These are phyloP conservation scores for Drechmeria coniospora DNA, from an alignment of 2,329 filamentous ascomycete species.

Conservation along the genomic window DNA sequence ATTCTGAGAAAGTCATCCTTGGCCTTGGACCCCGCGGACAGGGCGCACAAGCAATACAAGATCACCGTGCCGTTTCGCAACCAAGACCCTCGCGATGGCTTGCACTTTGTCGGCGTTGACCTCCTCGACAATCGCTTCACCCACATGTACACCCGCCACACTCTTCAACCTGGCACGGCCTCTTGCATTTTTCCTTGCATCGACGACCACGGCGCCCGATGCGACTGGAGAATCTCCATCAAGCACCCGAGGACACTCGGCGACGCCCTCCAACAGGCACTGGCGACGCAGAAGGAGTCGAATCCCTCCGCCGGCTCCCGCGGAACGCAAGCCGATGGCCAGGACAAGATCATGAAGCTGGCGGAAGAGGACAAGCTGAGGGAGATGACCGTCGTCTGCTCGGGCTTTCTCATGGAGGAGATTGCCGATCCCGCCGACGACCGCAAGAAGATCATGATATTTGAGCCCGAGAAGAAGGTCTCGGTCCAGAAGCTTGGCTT, in stretches of 20 bases:
- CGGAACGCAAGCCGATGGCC: conserved; percentile 24
- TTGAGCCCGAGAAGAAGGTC: conserved; percentile 58
- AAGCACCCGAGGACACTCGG: conserved; percentile 76
- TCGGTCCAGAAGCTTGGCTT: conserved; percentile 86
- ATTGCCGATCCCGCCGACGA: conserved; percentile 60
- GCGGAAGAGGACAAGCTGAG: conserved; percentile 70
- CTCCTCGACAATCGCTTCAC: conserved; percentile 71
- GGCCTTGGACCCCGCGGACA: conserved; percentile 16
- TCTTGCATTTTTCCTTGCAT: conserved; percentile 88
- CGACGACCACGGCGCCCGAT: conserved; percentile 68
- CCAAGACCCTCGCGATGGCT: conserved; percentile 62
- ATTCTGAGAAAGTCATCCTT: conserved; percentile 28
- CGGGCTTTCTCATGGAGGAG: conserved; percentile 78
- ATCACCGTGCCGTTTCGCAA: conserved; percentile 62
- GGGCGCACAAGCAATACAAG: conserved; percentile 29
- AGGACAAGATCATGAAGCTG: conserved; percentile 27
- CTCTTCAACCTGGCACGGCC: conserved; percentile 59
- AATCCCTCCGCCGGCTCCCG: conserved; percentile 14
- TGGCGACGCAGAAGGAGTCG: conserved; percentile 23
- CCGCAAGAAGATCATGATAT: conserved; percentile 76
- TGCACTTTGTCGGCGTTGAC: conserved; percentile 82
- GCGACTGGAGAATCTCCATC: conserved; percentile 77
- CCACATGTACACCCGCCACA: conserved; percentile 80
- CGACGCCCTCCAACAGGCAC: conserved; percentile 46
- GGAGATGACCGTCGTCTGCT: conserved; percentile 83